Evolutionary conservation across 495 filamentous ascomycete species (phyloP).

Genomic region (Penicillium tannophilum): DNA sequence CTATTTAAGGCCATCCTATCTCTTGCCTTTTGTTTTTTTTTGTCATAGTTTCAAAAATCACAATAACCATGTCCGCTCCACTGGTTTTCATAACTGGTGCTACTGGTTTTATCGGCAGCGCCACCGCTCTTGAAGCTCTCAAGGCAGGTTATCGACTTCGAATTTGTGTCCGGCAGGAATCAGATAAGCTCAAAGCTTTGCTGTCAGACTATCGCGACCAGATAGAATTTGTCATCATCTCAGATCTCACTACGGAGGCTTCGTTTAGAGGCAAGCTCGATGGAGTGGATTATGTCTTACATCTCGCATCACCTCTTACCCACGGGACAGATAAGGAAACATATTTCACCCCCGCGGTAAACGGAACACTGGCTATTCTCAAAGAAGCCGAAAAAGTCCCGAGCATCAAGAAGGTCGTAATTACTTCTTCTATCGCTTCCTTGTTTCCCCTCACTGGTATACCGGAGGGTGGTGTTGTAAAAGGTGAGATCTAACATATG

Average conservation of each 20-base stretch:
- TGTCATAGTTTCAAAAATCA: no score
- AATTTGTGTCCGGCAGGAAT: constrained; percentile 31
- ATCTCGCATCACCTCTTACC: neutral
- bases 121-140: constrained; percentile 37
- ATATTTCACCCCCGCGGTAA: neutral
- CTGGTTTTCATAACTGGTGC: constrained; percentile 19
- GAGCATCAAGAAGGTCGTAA: constrained; percentile 33
- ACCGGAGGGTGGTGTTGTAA: constrained; percentile 22
- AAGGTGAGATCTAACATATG: constrained; percentile 10
- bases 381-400: constrained; percentile 22
- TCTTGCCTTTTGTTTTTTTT: no score
- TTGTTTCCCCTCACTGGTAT: constrained; percentile 28
- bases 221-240: neutral
- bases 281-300: neutral
- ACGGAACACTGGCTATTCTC: neutral
- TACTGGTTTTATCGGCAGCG: constrained; percentile 40
- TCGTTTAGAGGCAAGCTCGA: neutral
- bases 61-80: neutral
- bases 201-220: neutral
- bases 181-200: constrained; percentile 12
- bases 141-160: constrained; percentile 34
- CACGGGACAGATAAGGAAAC: neutral
- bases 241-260: neutral
- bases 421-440: constrained; percentile 32
- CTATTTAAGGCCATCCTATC: no score